Conservation (phyloP, 176 grass and related monocot species). For the Musa troglodytarum region DNA sequence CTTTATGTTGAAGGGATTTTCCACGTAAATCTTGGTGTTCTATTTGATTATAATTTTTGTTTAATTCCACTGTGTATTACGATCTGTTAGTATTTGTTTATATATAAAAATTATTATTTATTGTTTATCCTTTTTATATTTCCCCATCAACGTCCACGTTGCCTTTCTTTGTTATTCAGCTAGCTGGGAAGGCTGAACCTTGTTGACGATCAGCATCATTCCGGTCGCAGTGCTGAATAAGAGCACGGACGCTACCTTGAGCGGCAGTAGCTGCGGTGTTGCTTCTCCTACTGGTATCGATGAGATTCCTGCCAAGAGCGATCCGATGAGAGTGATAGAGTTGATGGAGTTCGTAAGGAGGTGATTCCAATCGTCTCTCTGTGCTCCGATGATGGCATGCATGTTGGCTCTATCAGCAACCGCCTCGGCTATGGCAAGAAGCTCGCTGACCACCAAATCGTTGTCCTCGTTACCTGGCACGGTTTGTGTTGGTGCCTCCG, state of each 20-base stretch:
- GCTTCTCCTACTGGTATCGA: neutral
- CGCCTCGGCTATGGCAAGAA: slow-evolving; percentile 34
- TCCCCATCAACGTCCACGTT: slow-evolving; percentile 31
- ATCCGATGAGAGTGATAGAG: slow-evolving; percentile 35
- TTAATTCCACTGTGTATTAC: too few species aligned
- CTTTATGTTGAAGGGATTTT: too few species aligned
- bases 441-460: slow-evolving; percentile 13
- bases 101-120: too few species aligned
- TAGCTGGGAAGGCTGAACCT: slow-evolving; percentile 60
- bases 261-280: neutral
- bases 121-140: too few species aligned
- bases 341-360: slow-evolving; percentile 57
- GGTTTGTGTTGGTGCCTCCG: too few species aligned
- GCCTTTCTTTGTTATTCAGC: slow-evolving; percentile 64
- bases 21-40: too few species aligned
- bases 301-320: slow-evolving; percentile 32
- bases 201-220: slow-evolving; percentile 34
- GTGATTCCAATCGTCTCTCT: slow-evolving; percentile 70
- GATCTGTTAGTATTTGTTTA: too few species aligned
- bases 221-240: slow-evolving; percentile 26
- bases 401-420: slow-evolving; percentile 44
- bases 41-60: too few species aligned
- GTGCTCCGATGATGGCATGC: slow-evolving; percentile 56
- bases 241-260: slow-evolving; percentile 20
- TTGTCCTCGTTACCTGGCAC: neutral